These are phyloP conservation scores for Rhizoclosmatium sp. DNA, from an alignment of 192 early-diverging fungal species.

Conservation along the genomic window DNA sequence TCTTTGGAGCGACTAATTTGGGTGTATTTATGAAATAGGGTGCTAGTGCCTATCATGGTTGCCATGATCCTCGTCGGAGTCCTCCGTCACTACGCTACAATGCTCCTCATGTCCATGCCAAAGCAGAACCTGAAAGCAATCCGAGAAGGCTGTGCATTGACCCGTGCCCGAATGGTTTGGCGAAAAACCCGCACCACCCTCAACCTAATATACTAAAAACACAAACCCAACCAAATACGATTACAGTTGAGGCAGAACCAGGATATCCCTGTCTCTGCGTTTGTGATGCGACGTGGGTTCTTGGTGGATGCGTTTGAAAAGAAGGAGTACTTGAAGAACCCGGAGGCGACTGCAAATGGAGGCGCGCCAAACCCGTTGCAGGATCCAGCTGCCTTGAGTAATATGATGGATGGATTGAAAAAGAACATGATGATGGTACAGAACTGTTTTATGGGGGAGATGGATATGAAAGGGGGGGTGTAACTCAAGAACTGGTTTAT, in stretches of 20 bases:
- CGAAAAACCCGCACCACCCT: not conserved
- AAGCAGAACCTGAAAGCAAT: constrained; percentile 83
- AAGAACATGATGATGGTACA: constrained; percentile 89
- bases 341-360: constrained; percentile 62
- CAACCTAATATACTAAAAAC: not conserved
- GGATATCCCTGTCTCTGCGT: constrained; percentile 76
- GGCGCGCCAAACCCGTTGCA: constrained; percentile 84
- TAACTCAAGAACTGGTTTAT: too few species aligned
- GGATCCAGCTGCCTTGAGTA: constrained; percentile 92
- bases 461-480: too few species aligned
- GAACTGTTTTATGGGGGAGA: not conserved
- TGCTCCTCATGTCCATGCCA: constrained; percentile 83
- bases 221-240: constrained; percentile 62
- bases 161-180: constrained; percentile 1
- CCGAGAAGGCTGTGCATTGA: constrained; percentile 59
- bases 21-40: constrained; percentile 62
- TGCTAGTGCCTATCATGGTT: constrained; percentile 94
- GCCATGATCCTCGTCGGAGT: constrained; percentile 98
- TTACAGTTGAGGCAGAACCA: constrained; percentile 56
- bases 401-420: constrained; percentile 98
- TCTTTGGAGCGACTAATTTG: too few species aligned
- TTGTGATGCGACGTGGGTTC: constrained; percentile 68
- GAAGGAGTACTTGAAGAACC: constrained; percentile 88
- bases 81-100: constrained; percentile 90
- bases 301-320: constrained; percentile 74